Conservation (phyloP, 2,329 filamentous ascomycete genomes). For the Colletotrichum abscissum region DNA sequence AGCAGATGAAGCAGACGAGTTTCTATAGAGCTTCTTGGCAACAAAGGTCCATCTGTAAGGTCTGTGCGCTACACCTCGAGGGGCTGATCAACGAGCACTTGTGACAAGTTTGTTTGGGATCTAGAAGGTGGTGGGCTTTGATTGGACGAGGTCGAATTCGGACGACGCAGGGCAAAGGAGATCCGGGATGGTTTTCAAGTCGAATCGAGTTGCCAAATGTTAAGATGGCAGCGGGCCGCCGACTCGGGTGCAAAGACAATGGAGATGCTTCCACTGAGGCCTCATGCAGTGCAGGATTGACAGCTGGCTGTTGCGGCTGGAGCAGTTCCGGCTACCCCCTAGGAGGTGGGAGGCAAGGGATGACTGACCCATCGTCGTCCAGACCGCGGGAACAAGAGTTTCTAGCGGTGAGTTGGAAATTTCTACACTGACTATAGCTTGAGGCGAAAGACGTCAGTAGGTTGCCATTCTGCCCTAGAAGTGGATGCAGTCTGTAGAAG, state of each 20-base stretch:
- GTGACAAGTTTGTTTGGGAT: slow-evolving; percentile 35
- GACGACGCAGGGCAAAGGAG: not conserved
- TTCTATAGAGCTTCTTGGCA: slow-evolving; percentile 6
- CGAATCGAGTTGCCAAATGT: slow-evolving; percentile 1
- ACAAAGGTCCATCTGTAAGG: not conserved
- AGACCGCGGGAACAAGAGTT: not conserved
- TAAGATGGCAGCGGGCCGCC: slow-evolving; percentile 10
- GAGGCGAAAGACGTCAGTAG: not conserved
- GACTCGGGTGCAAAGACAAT: not conserved
- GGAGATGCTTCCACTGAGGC: not conserved
- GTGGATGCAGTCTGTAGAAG: not conserved
- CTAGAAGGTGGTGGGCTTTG: slow-evolving; percentile 10
- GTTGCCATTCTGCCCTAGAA: not conserved
- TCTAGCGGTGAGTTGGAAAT: not conserved
- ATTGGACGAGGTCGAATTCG: slow-evolving; percentile 11
- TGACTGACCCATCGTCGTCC: slow-evolving; percentile 15
- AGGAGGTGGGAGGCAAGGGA: slow-evolving; percentile 3
- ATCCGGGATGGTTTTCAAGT: not conserved
- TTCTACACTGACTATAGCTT: not conserved
- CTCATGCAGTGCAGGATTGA: slow-evolving; percentile 34
- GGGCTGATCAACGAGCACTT: slow-evolving; percentile 26
- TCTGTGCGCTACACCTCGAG: slow-evolving; percentile 22
- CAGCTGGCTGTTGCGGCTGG: slow-evolving; percentile 20
- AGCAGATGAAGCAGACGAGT: not conserved
- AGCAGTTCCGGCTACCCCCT: slow-evolving; percentile 11